phyloP scores from a whole-genome alignment of 2,329 filamentous ascomycete species.

The Leptographium flavum region DNA sequence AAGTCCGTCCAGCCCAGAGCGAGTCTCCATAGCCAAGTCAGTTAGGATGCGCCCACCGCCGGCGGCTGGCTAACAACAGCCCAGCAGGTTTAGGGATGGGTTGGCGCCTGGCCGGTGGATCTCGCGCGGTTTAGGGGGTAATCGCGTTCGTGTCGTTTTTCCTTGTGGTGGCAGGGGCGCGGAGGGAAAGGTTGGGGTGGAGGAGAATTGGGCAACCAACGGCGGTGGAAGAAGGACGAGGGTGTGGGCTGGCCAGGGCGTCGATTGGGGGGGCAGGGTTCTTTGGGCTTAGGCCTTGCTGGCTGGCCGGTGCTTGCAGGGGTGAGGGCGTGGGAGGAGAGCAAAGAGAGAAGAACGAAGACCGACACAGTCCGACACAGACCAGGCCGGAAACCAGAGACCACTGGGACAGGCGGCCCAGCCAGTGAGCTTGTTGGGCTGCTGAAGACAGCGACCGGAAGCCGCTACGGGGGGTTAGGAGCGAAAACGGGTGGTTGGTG shows the following conservation, averaged over 20 bases:
- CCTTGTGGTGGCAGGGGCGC: not conserved
- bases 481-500: not conserved
- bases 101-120: constrained; percentile 1
- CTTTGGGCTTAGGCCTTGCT: not conserved
- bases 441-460: not conserved
- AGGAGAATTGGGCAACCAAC: not conserved
- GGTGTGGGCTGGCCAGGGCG: not conserved
- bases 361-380: too few relatives aligned
- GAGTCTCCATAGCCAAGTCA: not conserved
- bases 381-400: too few relatives aligned
- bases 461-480: not conserved
- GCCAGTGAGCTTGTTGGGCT: constrained; percentile 4
- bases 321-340: constrained; percentile 1
- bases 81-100: constrained; percentile 1
- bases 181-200: constrained; percentile 7
- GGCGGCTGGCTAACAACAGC: not conserved
- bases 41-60: not conserved
- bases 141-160: not conserved
- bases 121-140: not conserved
- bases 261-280: constrained; percentile 1
- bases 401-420: constrained; percentile 3
- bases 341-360: not conserved
- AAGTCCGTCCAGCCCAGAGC: not conserved
- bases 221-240: not conserved
- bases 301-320: too few relatives aligned